A percentile compares a stretch with the other conserved stretches of the same genome.
phyloP scores from a whole-genome alignment of 2,329 filamentous ascomycete genomes.

The Aspergillus sp. region DNA sequence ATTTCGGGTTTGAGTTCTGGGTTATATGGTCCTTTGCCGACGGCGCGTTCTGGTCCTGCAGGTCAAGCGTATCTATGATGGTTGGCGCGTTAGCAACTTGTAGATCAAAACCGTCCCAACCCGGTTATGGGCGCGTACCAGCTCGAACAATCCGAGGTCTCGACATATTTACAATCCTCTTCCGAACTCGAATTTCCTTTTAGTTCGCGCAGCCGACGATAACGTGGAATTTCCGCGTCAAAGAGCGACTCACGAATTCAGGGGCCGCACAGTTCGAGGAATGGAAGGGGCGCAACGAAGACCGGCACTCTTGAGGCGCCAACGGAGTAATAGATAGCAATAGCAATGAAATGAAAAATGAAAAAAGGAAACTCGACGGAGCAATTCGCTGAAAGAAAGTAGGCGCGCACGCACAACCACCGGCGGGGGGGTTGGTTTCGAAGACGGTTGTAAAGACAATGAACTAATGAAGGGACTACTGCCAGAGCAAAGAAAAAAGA shows the following conservation, averaged over 20 bases:
- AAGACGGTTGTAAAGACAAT: conserved; percentile 9
- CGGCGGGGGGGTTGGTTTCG: conserved; percentile 5
- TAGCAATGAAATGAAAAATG: neutral
- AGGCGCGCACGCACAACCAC: conserved; percentile 12
- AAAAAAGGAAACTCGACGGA: neutral
- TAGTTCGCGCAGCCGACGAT: conserved; percentile 6
- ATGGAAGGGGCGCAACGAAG: conserved; percentile 2
- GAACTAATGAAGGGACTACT: conserved; percentile 18
- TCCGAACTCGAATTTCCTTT: conserved; percentile 8
- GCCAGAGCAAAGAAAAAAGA: conserved; percentile 16
- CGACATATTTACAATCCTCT: conserved; percentile 24
- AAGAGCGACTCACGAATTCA: conserved; percentile 15
- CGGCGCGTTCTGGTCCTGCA: conserved; percentile 74
- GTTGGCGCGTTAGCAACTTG: too few relatives aligned
- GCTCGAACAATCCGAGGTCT: conserved; percentile 40
- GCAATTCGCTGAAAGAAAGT: conserved; percentile 4
- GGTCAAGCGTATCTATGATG: conserved; percentile 76
- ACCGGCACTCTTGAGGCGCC: neutral
- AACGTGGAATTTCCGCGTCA: conserved; percentile 7
- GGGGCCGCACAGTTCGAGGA: conserved; percentile 8
- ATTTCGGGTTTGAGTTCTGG: conserved; percentile 45
- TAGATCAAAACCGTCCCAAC: neutral
- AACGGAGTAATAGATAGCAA: neutral
- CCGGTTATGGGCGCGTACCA: conserved; percentile 24
- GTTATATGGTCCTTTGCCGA: conserved; percentile 74